Conservation (phyloP, 352 stramenopile genomes). For the Globisporangium cederbergense region DNA sequence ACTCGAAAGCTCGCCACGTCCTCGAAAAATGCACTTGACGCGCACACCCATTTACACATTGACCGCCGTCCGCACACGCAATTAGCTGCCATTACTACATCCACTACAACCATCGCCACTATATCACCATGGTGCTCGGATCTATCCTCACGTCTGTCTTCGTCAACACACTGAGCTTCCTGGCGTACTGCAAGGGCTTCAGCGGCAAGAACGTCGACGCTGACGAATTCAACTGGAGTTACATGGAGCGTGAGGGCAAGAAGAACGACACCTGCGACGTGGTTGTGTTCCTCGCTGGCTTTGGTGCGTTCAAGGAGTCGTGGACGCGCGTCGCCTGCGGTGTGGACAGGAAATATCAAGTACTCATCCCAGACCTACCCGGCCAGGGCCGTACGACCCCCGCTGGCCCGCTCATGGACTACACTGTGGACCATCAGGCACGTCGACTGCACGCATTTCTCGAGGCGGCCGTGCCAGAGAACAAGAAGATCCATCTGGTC, state of each 20-base stretch:
- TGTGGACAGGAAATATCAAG: conserved; percentile 48
- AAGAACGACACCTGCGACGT: conserved; percentile 37
- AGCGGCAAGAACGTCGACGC: conserved; percentile 34
- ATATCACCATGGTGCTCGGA: conserved; percentile 22
- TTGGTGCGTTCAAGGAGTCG: conserved; percentile 69
- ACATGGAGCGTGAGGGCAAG: conserved; percentile 54
- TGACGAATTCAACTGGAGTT: conserved; percentile 69
- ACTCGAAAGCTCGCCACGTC: neutral
- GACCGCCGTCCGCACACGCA: neutral
- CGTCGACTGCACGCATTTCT: conserved; percentile 56
- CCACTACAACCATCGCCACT: neutral
- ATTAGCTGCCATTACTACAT: neutral
- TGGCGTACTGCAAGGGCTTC: conserved; percentile 56
- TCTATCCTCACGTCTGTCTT: conserved; percentile 26
- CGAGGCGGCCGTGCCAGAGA: conserved; percentile 33
- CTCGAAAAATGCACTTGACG: neutral
- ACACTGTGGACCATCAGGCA: conserved; percentile 52
- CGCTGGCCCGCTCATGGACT: conserved; percentile 37
- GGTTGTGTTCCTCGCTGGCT: conserved; percentile 70
- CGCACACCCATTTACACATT: neutral
- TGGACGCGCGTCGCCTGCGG: conserved; percentile 49
- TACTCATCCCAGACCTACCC: conserved; percentile 68
- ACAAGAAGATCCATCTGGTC: conserved; percentile 67
- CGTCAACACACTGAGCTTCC: conserved; percentile 39
- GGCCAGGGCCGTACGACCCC: conserved; percentile 63